Conservation (phyloP, 371 early-diverging fungal genomes). For the Catenaria anguillulae region DNA sequence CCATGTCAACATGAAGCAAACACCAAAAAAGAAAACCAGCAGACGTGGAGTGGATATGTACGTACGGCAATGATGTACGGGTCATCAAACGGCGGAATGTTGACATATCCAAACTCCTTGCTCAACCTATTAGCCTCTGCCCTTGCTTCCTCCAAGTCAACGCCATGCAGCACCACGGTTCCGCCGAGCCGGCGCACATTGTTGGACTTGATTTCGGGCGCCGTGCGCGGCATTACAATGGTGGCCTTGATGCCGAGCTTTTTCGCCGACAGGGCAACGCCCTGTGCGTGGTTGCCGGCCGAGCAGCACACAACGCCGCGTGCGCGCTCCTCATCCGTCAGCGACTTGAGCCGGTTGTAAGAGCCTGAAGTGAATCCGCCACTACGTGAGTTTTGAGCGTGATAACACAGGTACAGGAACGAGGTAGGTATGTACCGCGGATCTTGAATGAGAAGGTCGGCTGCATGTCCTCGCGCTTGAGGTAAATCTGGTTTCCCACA, state of each 20-base stretch:
- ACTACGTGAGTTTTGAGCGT: no score
- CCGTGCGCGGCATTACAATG: constrained; percentile 84
- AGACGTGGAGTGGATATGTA: no score
- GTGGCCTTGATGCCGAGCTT: constrained; percentile 79
- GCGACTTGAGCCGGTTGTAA: constrained; percentile 72
- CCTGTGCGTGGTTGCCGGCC: constrained; percentile 94
- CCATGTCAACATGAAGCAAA: no score
- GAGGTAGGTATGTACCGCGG: constrained; percentile 29
- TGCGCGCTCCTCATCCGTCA: constrained; percentile 55
- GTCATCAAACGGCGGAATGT: constrained; percentile 94
- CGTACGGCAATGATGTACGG: constrained; percentile 79
- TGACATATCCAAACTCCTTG: constrained; percentile 50
- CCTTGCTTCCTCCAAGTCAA: constrained; percentile 89
- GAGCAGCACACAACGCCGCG: constrained; percentile 89
- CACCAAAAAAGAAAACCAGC: no score
- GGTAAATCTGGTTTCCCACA: constrained; percentile 44
- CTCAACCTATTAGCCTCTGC: constrained; percentile 56
- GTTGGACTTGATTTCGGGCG: constrained; percentile 60
- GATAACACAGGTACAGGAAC: no score
- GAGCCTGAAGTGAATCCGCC: no score
- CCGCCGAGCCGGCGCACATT: constrained; percentile 87
- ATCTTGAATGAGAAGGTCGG: constrained; percentile 89
- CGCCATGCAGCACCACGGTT: constrained; percentile 66
- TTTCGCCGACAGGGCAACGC: constrained; percentile 75
- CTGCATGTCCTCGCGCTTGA: constrained; percentile 93